phyloP scores from a whole-genome alignment of 257 asterid species.

The Solanum okadae region DNA sequence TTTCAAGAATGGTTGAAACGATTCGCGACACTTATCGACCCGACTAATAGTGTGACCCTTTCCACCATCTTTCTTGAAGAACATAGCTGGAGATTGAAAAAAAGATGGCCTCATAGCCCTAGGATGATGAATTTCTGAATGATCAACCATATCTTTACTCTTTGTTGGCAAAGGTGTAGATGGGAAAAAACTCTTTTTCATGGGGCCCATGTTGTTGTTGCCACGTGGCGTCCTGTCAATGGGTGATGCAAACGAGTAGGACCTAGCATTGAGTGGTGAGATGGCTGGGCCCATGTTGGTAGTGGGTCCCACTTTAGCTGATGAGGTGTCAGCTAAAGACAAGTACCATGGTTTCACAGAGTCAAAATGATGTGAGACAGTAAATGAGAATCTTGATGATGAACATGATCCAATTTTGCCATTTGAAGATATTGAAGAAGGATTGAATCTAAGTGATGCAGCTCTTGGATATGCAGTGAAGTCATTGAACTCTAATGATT shows the following conservation, averaged over 20 bases:
- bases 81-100: constrained; percentile 74
- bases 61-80: constrained; percentile 42
- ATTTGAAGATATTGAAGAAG: constrained; percentile 35
- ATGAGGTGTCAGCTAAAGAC: constrained; percentile 46
- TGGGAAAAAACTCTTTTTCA: constrained; percentile 58
- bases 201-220: constrained; percentile 2
- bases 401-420: constrained; percentile 66
- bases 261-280: constrained; percentile 74
- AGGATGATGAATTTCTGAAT: constrained; percentile 41
- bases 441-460: constrained; percentile 55
- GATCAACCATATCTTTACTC: constrained; percentile 44
- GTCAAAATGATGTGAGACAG: constrained; percentile 75
- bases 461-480: constrained; percentile 50
- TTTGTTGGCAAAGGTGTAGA: constrained; percentile 91
- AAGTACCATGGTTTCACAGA: constrained; percentile 90
- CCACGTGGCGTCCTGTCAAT: constrained; percentile 46
- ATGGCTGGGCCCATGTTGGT: constrained; percentile 25
- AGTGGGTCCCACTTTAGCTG: constrained; percentile 58
- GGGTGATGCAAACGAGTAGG: constrained; percentile 89
- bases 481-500: constrained; percentile 51
- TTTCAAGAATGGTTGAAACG: constrained; percentile 48
- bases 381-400: constrained; percentile 79
- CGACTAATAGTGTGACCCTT: constrained; percentile 19
- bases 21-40: constrained; percentile 41
- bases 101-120: constrained; percentile 76